Evolutionary conservation across 2,329 filamentous ascomycete species (phyloP).

Genomic region (Alternaria arbusti): DNA sequence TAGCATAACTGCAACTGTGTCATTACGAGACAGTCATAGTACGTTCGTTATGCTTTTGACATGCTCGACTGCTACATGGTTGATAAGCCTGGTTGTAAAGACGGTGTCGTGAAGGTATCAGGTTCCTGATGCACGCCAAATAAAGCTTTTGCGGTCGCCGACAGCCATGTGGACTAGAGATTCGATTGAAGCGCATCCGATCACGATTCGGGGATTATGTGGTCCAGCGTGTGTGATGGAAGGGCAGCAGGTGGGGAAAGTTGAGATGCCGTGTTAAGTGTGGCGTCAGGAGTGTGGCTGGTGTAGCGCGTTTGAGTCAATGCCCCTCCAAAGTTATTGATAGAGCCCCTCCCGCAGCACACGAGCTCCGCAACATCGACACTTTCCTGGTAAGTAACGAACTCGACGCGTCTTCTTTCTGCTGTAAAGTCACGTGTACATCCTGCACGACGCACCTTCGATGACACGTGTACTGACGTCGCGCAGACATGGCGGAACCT

Average conservation of each 20-base stretch:
- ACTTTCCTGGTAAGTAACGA: neutral
- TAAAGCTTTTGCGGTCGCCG: neutral
- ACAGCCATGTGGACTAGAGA: neutral
- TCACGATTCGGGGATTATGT: neutral
- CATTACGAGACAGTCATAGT: neutral
- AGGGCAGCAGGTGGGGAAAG: neutral
- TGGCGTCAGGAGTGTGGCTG: constrained; percentile 21
- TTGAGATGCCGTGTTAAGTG: neutral
- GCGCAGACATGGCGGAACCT: constrained; percentile 32
- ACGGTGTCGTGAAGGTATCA: neutral
- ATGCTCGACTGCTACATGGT: no score
- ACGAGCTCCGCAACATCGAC: constrained; percentile 12
- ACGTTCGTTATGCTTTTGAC: neutral
- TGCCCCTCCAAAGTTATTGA: constrained; percentile 27
- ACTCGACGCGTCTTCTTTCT: neutral
- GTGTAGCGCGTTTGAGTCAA: constrained; percentile 30
- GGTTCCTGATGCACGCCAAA: neutral
- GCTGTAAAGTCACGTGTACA: neutral
- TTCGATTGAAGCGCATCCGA: neutral
- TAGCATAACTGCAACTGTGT: accelerated
- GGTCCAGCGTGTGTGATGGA: neutral
- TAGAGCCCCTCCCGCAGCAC: constrained; percentile 21
- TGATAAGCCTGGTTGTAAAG: neutral
- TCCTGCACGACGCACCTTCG: neutral
- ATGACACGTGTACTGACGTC: neutral